Conservation (phyloP, 2,329 filamentous ascomycete genomes). For the Trichoderma sp. region DNA sequence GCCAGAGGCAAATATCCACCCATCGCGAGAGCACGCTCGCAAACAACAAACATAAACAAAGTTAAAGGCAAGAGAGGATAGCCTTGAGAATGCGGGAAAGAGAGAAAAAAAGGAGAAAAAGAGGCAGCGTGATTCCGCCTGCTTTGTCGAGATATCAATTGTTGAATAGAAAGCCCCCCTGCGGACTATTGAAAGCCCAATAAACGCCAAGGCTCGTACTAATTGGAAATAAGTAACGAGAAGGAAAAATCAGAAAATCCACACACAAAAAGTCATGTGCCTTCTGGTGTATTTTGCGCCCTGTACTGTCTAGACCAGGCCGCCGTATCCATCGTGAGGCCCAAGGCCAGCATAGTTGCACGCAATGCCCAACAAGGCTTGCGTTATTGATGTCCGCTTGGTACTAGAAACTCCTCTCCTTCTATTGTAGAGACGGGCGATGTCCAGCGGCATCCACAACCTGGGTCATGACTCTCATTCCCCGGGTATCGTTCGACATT, state of each 20-base stretch:
- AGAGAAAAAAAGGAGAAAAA: background rate
- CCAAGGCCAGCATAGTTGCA: background rate
- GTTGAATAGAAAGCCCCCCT: background rate
- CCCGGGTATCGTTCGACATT: constrained; percentile 35
- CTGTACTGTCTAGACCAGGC: constrained; percentile 34
- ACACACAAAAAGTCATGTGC: background rate
- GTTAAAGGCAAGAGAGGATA: background rate
- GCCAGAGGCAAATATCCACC: background rate
- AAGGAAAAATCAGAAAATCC: background rate
- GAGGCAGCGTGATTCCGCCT: background rate
- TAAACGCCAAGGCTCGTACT: constrained; percentile 8
- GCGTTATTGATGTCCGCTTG: background rate
- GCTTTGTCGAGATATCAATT: background rate
- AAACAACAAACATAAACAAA: background rate
- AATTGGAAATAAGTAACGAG: background rate
- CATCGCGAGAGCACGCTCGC: background rate
- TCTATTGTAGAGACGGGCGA: constrained; percentile 30
- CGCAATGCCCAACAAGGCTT: background rate
- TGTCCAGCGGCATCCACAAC: constrained; percentile 32
- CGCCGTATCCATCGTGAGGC: constrained; percentile 20
- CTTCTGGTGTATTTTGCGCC: constrained; percentile 20
- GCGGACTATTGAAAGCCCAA: background rate
- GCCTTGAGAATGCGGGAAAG: background rate
- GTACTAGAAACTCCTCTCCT: too few relatives aligned
- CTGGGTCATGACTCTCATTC: constrained; percentile 31